phyloP scores from a whole-genome alignment of 768 basidiomycete genomes.

The Infundibulicybe gibba region DNA sequence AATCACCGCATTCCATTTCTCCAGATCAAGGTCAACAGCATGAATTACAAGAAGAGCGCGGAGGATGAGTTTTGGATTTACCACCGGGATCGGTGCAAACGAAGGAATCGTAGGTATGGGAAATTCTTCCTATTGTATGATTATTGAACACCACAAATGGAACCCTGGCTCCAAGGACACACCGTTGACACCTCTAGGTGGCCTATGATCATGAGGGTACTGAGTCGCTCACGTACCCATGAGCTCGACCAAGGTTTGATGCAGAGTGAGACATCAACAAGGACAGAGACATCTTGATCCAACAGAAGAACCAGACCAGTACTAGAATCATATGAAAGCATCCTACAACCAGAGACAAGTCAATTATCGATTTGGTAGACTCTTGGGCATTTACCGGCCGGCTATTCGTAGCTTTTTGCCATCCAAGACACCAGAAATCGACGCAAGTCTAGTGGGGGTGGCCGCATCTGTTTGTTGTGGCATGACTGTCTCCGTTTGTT shows the following conservation, averaged over 20 bases:
- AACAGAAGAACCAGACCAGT: constrained; percentile 44
- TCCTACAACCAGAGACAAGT: constrained; percentile 27
- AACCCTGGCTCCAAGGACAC: constrained; percentile 13
- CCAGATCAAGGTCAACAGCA: constrained; percentile 43
- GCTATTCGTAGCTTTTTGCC: constrained; percentile 57
- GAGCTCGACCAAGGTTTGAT: constrained; percentile 30
- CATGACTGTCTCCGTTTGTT: constrained; percentile 25
- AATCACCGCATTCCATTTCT: constrained; percentile 37
- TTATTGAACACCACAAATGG: constrained; percentile 4
- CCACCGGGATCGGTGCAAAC: constrained; percentile 31
- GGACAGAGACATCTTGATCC: constrained; percentile 46
- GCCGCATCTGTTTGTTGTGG: constrained; percentile 47
- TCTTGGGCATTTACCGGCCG: constrained; percentile 42
- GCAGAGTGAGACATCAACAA: constrained; percentile 56
- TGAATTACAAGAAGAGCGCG: constrained; percentile 50
- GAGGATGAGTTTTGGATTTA: constrained; percentile 44
- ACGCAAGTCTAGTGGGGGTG: constrained; percentile 37
- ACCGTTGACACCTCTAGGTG: constrained; percentile 51
- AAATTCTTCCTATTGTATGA: constrained; percentile 26
- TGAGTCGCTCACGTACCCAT: constrained; percentile 55
- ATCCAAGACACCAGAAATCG: constrained; percentile 30
- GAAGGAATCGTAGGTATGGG: constrained; percentile 40
- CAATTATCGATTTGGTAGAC: constrained; percentile 1
- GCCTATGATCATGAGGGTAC: constrained; percentile 52
- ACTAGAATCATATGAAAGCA: constrained; percentile 51